phyloP scores from a whole-genome alignment of 352 stramenopile genomes.

The Blastocystis sp. region DNA sequence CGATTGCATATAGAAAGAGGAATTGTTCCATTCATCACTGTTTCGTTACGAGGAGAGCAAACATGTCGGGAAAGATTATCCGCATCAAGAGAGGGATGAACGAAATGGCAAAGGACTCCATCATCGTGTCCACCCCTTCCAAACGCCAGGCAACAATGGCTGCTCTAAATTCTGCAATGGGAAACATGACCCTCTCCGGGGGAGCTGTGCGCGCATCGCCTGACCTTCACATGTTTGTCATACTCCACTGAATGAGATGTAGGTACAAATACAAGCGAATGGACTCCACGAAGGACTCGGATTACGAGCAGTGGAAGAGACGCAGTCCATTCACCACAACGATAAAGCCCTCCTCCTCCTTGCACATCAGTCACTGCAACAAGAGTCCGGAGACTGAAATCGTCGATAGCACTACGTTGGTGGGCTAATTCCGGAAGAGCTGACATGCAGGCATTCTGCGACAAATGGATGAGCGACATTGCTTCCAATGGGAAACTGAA shows the following conservation, averaged over 20 bases:
- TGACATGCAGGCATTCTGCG: too few species aligned
- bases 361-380: too few species aligned
- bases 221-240: neutral
- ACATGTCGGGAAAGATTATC: neutral
- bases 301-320: neutral
- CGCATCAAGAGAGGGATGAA: neutral
- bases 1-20: neutral
- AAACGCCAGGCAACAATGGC: neutral
- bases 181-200: neutral
- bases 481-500: neutral
- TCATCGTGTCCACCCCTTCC: neutral
- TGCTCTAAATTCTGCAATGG: neutral
- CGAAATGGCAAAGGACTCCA: neutral
- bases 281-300: neutral
- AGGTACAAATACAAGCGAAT: slow-evolving; percentile 14
- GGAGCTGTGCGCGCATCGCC: neutral
- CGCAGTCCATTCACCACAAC: too few species aligned
- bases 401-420: too few species aligned
- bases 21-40: neutral
- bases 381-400: too few species aligned
- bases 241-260: neutral
- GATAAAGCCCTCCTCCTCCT: too few species aligned
- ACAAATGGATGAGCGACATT: neutral
- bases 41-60: neutral
- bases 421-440: too few species aligned